Conservation (phyloP, 305 asterid species). For the Rubia occidens region DNA sequence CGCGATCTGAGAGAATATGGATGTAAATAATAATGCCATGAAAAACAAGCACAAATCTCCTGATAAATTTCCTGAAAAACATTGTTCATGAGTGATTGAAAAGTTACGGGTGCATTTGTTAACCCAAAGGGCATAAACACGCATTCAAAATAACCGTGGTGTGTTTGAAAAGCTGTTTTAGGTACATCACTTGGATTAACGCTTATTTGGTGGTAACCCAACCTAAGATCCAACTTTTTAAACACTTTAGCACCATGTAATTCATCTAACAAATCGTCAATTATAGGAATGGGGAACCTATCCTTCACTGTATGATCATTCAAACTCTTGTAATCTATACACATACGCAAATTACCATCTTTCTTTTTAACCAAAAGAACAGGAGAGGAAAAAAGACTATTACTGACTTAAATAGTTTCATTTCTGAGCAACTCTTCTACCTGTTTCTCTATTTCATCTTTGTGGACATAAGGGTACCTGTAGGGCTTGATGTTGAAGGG, state of each 20-base stretch:
- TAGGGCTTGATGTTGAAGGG: neutral
- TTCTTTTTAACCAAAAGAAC: neutral
- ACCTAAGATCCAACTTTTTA: neutral
- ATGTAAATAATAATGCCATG: too few relatives aligned
- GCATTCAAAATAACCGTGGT: too few relatives aligned
- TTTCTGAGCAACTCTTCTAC: neutral
- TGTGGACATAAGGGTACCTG: neutral
- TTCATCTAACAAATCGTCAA: neutral
- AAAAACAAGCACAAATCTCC: too few relatives aligned
- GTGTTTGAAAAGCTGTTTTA: too few relatives aligned
- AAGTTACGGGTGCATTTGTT: too few relatives aligned
- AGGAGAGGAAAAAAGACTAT: neutral
- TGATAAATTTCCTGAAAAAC: too few relatives aligned
- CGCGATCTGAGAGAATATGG: neutral
- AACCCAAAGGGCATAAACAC: too few relatives aligned
- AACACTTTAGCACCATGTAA: neutral
- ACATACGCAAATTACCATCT: neutral
- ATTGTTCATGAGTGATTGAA: too few relatives aligned
- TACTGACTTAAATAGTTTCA: neutral
- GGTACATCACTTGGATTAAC: too few relatives aligned
- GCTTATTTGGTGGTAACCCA: too few relatives aligned
- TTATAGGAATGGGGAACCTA: neutral
- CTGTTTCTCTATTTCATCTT: neutral
- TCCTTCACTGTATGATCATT: neutral
- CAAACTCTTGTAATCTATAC: neutral